These are phyloP conservation scores for Malania oleifera DNA, from an alignment of 164 flowering plant genomes.

Conservation along the genomic window DNA sequence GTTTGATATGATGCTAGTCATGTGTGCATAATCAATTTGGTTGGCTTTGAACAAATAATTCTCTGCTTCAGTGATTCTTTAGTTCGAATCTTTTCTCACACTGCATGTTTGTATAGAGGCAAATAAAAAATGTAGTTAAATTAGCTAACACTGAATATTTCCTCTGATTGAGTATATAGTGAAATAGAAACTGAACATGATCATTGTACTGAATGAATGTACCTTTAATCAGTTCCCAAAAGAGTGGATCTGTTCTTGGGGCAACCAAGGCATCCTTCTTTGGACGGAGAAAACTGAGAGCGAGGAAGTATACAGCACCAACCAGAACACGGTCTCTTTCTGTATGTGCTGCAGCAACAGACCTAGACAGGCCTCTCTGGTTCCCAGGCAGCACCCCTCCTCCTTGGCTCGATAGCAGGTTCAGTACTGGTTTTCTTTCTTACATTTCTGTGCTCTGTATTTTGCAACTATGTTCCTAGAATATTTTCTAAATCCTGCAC, in stretches of 20 bases:
- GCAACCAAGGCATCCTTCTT: slow-evolving; percentile 70
- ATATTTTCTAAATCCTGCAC: background rate
- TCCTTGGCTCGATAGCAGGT: slow-evolving; percentile 98
- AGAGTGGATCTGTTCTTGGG: slow-evolving; percentile 44
- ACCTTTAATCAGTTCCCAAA: slow-evolving; percentile 50
- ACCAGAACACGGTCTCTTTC: slow-evolving; percentile 23
- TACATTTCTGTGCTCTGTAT: too few species aligned
- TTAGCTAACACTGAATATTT: too few species aligned
- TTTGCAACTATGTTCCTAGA: background rate
- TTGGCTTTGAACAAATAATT: too few species aligned
- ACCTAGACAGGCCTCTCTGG: slow-evolving; percentile 87
- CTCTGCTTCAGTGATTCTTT: too few species aligned
- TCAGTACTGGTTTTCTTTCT: background rate
- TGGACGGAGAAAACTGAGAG: slow-evolving; percentile 54
- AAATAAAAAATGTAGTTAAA: too few species aligned
- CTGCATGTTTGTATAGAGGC: too few species aligned
- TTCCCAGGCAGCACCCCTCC: slow-evolving; percentile 99
- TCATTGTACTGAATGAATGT: too few species aligned
- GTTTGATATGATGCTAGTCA: too few species aligned
- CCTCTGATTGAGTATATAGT: too few species aligned
- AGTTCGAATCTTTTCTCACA: too few species aligned
- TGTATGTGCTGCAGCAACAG: slow-evolving; percentile 54
- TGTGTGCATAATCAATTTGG: too few species aligned
- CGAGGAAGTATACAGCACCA: slow-evolving; percentile 30
- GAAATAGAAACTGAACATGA: too few species aligned